These are phyloP conservation scores for Amphichorda felina DNA, from an alignment of 2,329 filamentous ascomycete species.

Conservation along the genomic window DNA sequence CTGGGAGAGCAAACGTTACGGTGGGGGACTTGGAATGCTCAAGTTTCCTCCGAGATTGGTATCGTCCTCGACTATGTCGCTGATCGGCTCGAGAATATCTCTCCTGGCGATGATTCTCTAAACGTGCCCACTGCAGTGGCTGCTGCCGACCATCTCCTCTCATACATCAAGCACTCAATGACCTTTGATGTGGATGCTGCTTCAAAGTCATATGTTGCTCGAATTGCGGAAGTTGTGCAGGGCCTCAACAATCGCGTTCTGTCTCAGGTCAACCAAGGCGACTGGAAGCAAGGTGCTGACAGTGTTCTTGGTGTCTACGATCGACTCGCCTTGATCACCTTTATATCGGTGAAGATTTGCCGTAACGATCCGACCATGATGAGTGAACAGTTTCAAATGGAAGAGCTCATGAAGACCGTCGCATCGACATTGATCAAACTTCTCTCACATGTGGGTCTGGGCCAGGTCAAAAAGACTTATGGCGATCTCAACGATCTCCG, in stretches of 20 bases:
- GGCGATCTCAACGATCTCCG: constrained; percentile 30
- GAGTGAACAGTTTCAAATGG: constrained; percentile 28
- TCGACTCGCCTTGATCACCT: constrained; percentile 17
- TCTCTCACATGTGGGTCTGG: constrained; percentile 30
- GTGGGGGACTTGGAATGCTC: constrained; percentile 47
- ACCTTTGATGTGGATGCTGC: constrained; percentile 21
- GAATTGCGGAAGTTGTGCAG: constrained; percentile 28
- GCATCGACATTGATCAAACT: constrained; percentile 13
- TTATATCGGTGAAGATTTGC: constrained; percentile 30
- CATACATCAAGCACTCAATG: constrained; percentile 32
- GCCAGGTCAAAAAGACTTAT: constrained; percentile 32
- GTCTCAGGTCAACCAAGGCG: neutral
- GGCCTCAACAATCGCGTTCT: neutral
- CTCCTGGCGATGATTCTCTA: neutral
- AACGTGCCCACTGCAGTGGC: constrained; percentile 8
- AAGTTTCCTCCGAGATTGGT: constrained; percentile 48
- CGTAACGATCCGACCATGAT: constrained; percentile 18
- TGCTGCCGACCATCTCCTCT: constrained; percentile 31
- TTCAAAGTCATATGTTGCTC: constrained; percentile 27
- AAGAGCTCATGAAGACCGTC: constrained; percentile 33
- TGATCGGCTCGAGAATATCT: constrained; percentile 25
- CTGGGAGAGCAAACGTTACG: constrained; percentile 35
- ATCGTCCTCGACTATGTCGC: constrained; percentile 47
- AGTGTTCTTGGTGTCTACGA: constrained; percentile 11
- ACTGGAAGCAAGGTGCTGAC: neutral